These are phyloP conservation scores for Cladorrhinum sp. DNA, from an alignment of 2,329 filamentous ascomycete species.

Conservation along the genomic window DNA sequence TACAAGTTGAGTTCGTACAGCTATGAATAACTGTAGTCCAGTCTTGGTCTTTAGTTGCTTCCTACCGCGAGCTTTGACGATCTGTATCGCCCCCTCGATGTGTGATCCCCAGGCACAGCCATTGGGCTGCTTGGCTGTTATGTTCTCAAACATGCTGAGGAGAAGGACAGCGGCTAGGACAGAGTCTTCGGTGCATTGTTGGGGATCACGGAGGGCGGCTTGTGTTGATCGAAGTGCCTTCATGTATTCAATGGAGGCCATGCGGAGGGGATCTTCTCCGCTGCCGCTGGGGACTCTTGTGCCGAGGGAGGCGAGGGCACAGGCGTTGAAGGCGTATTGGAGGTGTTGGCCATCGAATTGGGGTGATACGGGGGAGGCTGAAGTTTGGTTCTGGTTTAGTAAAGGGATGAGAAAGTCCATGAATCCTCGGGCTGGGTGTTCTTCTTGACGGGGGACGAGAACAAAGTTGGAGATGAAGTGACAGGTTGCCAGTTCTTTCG, in stretches of 20 bases:
- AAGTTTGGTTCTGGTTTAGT: constrained; percentile 33
- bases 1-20: constrained; percentile 61
- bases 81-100: constrained; percentile 60
- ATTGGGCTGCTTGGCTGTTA: constrained; percentile 52
- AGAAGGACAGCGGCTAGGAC: constrained; percentile 59
- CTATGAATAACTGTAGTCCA: constrained; percentile 55
- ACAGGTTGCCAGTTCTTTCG: constrained; percentile 55
- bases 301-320: constrained; percentile 55
- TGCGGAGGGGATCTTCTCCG: constrained; percentile 33
- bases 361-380: constrained; percentile 35
- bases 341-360: constrained; percentile 40
- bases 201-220: constrained; percentile 50
- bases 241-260: constrained; percentile 52
- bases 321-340: constrained; percentile 57
- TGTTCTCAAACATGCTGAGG: constrained; percentile 60
- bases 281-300: constrained; percentile 44
- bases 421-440: constrained; percentile 46
- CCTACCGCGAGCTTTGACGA: constrained; percentile 56
- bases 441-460: constrained; percentile 49
- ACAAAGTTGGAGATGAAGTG: constrained; percentile 62
- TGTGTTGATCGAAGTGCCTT: constrained; percentile 54
- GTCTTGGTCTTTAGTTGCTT: constrained; percentile 52
- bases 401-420: constrained; percentile 59
- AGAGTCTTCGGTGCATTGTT: constrained; percentile 49
- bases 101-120: constrained; percentile 62